Evolutionary conservation across 768 basidiomycete genomes (phyloP), one percentile per base, ranked within the genome.

Genomic region (Candolleomyces aberdarensis): DNA sequence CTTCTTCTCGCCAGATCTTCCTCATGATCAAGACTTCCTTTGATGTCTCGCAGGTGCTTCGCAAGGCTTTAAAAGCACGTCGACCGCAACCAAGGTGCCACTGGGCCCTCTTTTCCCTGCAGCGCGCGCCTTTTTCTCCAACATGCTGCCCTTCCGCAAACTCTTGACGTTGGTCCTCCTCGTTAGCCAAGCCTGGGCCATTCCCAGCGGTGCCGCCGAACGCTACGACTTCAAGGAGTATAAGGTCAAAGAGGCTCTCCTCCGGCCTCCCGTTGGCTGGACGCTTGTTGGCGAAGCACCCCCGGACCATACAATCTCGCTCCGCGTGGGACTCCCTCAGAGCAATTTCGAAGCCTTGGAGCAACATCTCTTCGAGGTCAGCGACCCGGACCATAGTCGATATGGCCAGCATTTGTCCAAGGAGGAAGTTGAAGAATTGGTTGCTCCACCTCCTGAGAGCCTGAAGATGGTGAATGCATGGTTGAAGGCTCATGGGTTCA

Each of bases 361-460:
- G 66, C 69, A 79, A 41, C 80, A 82, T 49, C 69, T 87, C 5
- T 82, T 75, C 68, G 81, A 86, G 69, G 75, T 85, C n/a, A 85
- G 84, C 65, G 76, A 86, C 66, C 86, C 85, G 0, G 70, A 69
- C 49, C 84, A 86, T 59, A 62, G 68, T 31, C 81, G 82, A 40
- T 86, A 85, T 65, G 85, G 84, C 0, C 73, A 76, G 19, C 76
- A 85, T 67, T 71, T 91, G 44, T 80, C 86, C 59, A 87, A 87
- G 70, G 83, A 82, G 57, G 83, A 91, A 63, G 85, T 87, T 3
- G 86, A 89, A 49, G 76, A 67, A 1, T 74, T 89, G 49, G 79
- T 89, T 56, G 77, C 83, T 19, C 90, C 89, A 3, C 78, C 80
- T 63, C 74, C 76, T 0, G 77, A 80, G 54, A 86, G 83, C 53